Conservation (phyloP, 306 rosid genomes). For the Quercus wislizeni region DNA sequence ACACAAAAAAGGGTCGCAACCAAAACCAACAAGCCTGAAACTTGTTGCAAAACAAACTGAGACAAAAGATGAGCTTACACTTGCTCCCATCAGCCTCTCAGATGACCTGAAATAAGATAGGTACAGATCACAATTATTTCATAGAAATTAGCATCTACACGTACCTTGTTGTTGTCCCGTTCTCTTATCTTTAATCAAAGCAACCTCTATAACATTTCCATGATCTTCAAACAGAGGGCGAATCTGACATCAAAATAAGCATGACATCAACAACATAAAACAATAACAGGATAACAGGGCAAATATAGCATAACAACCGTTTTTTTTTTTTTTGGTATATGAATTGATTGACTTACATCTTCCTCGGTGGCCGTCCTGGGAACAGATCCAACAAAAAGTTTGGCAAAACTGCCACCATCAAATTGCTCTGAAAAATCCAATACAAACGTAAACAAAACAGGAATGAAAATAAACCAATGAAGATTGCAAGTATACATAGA, state of each 20-base stretch:
- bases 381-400: slow-evolving; percentile 91
- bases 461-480: background rate
- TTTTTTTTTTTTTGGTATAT: background rate
- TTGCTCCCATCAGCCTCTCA: slow-evolving; percentile 87
- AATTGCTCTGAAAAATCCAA: slow-evolving; percentile 45
- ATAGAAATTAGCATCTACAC: slow-evolving; percentile 29
- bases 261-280: background rate
- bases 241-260: slow-evolving; percentile 45
- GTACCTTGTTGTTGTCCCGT: slow-evolving; percentile 98
- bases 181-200: slow-evolving; percentile 81
- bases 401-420: slow-evolving; percentile 70
- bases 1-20: slow-evolving; percentile 53
- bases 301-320: background rate
- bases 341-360: slow-evolving; percentile 48
- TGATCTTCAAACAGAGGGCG: slow-evolving; percentile 91
- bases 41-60: slow-evolving; percentile 82
- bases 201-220: slow-evolving; percentile 94
- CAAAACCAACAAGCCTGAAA: slow-evolving; percentile 79
- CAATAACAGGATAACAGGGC: background rate
- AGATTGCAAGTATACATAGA: background rate
- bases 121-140: slow-evolving; percentile 41
- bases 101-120: slow-evolving; percentile 75
- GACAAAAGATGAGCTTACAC: slow-evolving; percentile 69
- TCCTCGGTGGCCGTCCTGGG: slow-evolving; percentile 88
- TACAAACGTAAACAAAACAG: background rate